Evolutionary conservation across 257 asterid species (phyloP).

Genomic region (Nicotiana obtusifolia): DNA sequence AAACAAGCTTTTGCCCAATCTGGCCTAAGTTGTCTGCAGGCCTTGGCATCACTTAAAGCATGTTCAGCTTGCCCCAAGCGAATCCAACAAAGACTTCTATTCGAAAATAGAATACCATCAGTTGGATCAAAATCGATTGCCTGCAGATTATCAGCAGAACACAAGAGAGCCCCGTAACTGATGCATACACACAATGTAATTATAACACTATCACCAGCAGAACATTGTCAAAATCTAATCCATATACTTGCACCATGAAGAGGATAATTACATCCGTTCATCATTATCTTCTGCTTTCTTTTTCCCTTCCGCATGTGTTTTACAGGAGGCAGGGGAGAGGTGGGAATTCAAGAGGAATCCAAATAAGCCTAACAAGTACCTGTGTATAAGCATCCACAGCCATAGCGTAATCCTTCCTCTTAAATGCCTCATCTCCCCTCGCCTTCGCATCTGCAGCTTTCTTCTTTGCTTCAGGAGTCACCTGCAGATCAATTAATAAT

Average conservation of each 20-base stretch:
- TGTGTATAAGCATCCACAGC: constrained; percentile 94
- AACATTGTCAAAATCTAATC: background rate
- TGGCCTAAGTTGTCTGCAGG: constrained; percentile 74
- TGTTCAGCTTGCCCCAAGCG: constrained; percentile 86
- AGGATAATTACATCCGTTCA: background rate
- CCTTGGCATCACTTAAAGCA: constrained; percentile 82
- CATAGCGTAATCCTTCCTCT: constrained; percentile 49
- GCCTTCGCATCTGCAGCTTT: constrained; percentile 88
- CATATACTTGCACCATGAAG: background rate
- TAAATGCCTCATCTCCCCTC: constrained; percentile 78
- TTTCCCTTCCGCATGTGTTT: background rate
- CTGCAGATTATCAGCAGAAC: constrained; percentile 34
- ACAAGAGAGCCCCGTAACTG: background rate
- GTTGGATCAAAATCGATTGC: constrained; percentile 86
- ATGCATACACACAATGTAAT: background rate
- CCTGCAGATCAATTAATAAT: constrained; percentile 35
- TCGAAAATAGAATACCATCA: constrained; percentile 71
- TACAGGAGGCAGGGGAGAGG: background rate
- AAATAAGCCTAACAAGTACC: constrained; percentile 31
- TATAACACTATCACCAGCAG: background rate
- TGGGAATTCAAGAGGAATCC: background rate
- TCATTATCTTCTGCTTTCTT: background rate
- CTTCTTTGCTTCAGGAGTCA: constrained; percentile 71
- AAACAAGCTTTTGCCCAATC: constrained; percentile 97
- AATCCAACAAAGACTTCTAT: constrained; percentile 93